Base-by-base conservation (phyloP, 768 basidiomycete genomes). In the Paxillus involutus region DNA sequence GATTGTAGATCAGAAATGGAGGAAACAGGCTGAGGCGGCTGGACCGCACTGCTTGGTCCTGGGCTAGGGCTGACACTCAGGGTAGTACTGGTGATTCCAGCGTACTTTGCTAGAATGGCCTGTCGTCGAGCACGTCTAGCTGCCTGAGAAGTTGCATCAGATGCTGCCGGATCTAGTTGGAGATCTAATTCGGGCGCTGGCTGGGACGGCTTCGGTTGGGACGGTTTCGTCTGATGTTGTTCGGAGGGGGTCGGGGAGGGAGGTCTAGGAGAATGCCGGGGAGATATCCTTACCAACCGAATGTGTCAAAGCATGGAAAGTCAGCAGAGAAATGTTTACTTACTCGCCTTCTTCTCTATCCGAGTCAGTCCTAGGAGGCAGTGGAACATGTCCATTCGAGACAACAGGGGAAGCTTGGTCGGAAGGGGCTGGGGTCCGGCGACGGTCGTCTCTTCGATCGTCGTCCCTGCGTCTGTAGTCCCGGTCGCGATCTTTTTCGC, bases 321-420 rank as follows among this genome's bases (percentile, higher is more conserved):
- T 39, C 40, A 58, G 47, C 43, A 35, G 44, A 40, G 51, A 48
- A 57, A 48, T 44, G 21, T 10, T 42, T 37, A 94, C 94, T 89
- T 73, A 95, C 92, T 96, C 94, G 78, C 90, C 93, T 79, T 95
- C 94, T 75, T 94, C 90, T 68, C 73, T 87, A 60, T 91, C 90
- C 12, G 83, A 81, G 49, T 80, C 80, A 12, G 69, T 60, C 45
- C 55, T 66, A 5, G 56, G 56, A 7, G 53, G 65, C 11, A 37
- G 40, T 0, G 49, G 52, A 40, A 42, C 59, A 49, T 55, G 63
- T 33, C 73, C 67, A 42, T 69, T 63, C 19, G 61, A 43, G 44
- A 42, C 32, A 26, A 53, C 32, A 19, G 48, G 55, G 29, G 58
- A 54, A 24, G 48, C 47, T 3, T 44, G 47, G 40, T 63, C 60